A percentile compares a stretch with the other conserved stretches of the same genome.
phyloP scores from a whole-genome alignment of 371 early-diverging fungal genomes.

The Quaeritorhiza haematococci region DNA sequence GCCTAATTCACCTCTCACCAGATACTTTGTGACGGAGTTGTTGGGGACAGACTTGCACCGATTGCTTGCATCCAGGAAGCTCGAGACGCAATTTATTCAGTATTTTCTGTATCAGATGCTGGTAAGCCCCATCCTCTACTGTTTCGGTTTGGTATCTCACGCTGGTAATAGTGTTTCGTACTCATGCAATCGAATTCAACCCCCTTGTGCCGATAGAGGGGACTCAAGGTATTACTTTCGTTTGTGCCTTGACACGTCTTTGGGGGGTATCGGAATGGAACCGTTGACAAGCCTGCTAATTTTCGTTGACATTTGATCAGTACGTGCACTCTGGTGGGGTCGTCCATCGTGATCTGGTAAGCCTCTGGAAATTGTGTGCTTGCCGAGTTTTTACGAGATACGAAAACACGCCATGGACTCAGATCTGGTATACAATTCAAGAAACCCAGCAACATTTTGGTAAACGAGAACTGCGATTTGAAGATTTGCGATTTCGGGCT shows the following conservation, averaged over 20 bases:
- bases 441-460: conserved; percentile 93
- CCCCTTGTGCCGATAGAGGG: conserved; percentile 53
- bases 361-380: background rate
- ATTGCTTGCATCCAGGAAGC: conserved; percentile 75
- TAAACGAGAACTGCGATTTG: conserved; percentile 93
- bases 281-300: no score
- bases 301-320: conserved; percentile 11
- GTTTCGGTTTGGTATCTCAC: background rate
- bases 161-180: background rate
- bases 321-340: conserved; percentile 94
- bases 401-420: background rate
- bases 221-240: conserved; percentile 57
- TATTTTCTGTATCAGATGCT: conserved; percentile 94
- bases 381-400: background rate
- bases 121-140: conserved; percentile 35
- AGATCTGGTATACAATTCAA: background rate
- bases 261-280: no score
- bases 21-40: conserved; percentile 91
- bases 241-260: no score
- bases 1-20: conserved; percentile 18
- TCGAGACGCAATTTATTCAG: conserved; percentile 91
- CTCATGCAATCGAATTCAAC: no score
- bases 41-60: conserved; percentile 91
- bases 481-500: conserved; percentile 64
- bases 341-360: conserved; percentile 88